Conservation (phyloP, 345 rosid species). For the Kandelia obovata region DNA sequence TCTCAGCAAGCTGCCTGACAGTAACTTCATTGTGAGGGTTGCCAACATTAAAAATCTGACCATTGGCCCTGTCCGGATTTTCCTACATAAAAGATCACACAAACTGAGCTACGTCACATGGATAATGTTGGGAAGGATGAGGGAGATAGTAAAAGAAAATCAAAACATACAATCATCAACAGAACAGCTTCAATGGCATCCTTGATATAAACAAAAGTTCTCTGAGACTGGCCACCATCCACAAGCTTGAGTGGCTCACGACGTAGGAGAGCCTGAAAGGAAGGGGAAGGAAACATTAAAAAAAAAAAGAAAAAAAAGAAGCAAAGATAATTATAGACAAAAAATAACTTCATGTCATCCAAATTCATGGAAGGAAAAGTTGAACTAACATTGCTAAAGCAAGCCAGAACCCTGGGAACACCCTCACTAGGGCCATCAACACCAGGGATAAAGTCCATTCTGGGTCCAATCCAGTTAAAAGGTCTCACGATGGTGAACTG, state of each 20-base stretch:
- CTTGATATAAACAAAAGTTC: constrained; percentile 87
- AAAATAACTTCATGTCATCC: background rate
- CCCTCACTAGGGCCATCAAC: constrained; percentile 99
- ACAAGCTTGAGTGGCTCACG: constrained; percentile 89
- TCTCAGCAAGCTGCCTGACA: constrained; percentile 93
- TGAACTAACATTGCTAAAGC: constrained; percentile 87
- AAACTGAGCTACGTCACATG: background rate
- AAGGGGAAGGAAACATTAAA: background rate
- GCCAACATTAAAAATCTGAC: constrained; percentile 95
- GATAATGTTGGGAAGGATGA: background rate
- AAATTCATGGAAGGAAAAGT: background rate
- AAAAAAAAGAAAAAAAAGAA: background rate
- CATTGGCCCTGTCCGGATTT: constrained; percentile 89
- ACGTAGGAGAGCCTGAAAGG: constrained; percentile 66
- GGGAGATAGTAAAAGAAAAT: background rate
- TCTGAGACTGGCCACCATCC: constrained; percentile 96
- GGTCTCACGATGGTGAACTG: constrained; percentile 97
- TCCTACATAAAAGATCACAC: constrained; percentile 46
- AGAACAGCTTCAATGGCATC: constrained; percentile 98
- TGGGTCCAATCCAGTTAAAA: constrained; percentile 99
- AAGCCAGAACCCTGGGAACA: constrained; percentile 95
- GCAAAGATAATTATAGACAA: background rate
- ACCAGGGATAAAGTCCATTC: constrained; percentile 99
- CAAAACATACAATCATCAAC: constrained; percentile 69
- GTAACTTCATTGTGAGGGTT: constrained; percentile 98